These are phyloP conservation scores for Cladobotryum mycophilum DNA, from an alignment of 2,329 filamentous ascomycete genomes.

Conservation along the genomic window DNA sequence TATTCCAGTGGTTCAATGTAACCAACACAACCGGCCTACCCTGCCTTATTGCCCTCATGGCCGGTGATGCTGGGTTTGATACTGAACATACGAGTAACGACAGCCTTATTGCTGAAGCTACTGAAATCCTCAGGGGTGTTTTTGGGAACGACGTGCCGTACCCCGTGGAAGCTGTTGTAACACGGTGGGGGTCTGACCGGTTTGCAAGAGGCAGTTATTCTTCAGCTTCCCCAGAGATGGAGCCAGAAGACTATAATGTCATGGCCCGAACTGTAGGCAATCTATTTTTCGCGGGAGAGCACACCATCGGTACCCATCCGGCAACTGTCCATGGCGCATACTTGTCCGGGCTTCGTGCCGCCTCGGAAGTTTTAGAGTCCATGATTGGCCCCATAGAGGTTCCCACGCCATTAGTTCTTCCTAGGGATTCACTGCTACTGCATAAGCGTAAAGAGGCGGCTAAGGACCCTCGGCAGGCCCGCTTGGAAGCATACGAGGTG, in stretches of 20 bases:
- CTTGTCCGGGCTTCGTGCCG: constrained; percentile 82
- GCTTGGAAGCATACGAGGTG: constrained; percentile 51
- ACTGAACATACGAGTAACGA: constrained; percentile 73
- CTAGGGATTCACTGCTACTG: constrained; percentile 48
- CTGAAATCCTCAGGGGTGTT: constrained; percentile 66
- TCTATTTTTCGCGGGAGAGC: constrained; percentile 91
- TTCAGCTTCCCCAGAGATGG: constrained; percentile 77
- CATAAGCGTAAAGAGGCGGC: constrained; percentile 50
- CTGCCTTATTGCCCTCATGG: constrained; percentile 88
- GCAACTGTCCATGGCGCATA: constrained; percentile 97
- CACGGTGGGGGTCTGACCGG: constrained; percentile 82
- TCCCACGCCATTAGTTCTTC: constrained; percentile 66
- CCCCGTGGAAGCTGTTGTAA: constrained; percentile 81
- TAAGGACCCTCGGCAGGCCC: constrained; percentile 45
- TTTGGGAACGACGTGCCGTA: constrained; percentile 67
- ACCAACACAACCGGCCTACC: constrained; percentile 83
- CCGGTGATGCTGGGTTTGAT: constrained; percentile 85
- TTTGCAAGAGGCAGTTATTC: constrained; percentile 96
- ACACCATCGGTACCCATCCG: constrained; percentile 91
- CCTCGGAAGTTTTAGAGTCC: constrained; percentile 74
- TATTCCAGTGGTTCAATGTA: constrained; percentile 98
- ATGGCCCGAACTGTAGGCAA: constrained; percentile 85
- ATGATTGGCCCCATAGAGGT: constrained; percentile 77
- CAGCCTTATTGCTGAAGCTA: constrained; percentile 73
- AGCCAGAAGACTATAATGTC: constrained; percentile 80